Base-by-base conservation (phyloP, 192 early-diverging fungal species). In the Podila epigama region DNA sequence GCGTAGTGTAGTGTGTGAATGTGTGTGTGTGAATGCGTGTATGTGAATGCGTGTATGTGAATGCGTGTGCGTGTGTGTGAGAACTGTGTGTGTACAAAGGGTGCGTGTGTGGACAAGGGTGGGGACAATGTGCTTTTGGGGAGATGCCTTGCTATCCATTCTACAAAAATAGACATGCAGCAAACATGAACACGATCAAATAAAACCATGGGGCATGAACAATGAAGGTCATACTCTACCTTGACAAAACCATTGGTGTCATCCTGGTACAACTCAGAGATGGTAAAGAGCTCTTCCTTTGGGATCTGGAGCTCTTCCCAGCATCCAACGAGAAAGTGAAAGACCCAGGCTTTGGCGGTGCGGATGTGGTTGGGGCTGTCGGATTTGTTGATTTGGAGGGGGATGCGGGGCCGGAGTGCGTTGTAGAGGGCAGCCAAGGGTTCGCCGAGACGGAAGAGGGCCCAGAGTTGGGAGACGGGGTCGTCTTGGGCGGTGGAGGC, bases 161-260 rank as follows among this genome's bases (percentile, higher is more conserved):
- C n/a, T n/a, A n/a, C n/a, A n/a, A n/a, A n/a, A n/a, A n/a, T n/a
- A n/a, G n/a, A n/a, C n/a, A n/a, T n/a, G n/a, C n/a, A n/a, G n/a
- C n/a, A n/a, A n/a, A n/a, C n/a, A n/a, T n/a, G n/a, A n/a, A n/a
- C n/a, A 39, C 6, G 37, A 39, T 39, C 6, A 39, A 48, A 22
- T 9, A 5, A 48, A 44, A 22, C 25, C 44, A n/a, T 44, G 18
- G 44, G 1, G 44, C n/a, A 6, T 13, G 4, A 7, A 20, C 42
- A 44, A n/a, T 5, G 42, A 44, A 20, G 42, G 18, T 44, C 42
- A 5, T 44, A 6, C 22, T 1, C 22, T 81, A 95, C 96, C 89
- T 97, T 99, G 61, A 99, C 92, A 77, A 98, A 95, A 62, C 90
- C 93, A 81, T 96, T 97, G 31, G 96, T 99, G 78, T 99, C 94